Evolutionary conservation across 2,329 filamentous ascomycete species (phyloP), one percentile per base, ranked within the genome.

Genomic region (Chaetomiaceae sp.): DNA sequence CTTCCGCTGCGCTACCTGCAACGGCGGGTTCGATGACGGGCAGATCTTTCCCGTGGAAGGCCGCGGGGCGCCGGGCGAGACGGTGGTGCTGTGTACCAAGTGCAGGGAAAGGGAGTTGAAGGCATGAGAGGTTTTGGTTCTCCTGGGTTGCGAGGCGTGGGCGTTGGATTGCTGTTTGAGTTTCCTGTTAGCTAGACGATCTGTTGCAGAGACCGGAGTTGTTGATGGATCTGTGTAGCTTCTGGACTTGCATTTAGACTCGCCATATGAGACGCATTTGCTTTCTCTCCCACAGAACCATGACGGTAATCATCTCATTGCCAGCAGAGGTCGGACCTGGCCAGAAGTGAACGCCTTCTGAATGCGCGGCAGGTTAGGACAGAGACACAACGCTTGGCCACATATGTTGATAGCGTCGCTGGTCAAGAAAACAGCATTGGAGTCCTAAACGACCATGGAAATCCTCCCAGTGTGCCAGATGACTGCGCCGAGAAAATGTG

Each of bases 1-100:
- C 70, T 99, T 99, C 73, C 84, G 85, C 52, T 99, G 94, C 68
- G 79, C 76, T 15, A 74, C 75, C 15, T 87, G 83, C 63, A 69
- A 74, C 11, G 79, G 78, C 33, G 77, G 79, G 0, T 86, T 87
- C 61, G 77, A 81, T 33, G 83, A 86, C 61, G 82, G 83, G 0
- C 81, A 84, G 66, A 80, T 86, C 60, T 86, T 85, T 65, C 81
- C 82, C 37, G 78, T 79, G 57, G 72, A 80, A 48, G 75, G 76
- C 20, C 60, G 65, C 1, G 73, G 61, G 1, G 59, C 51, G 23
- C 57, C 71, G n/a, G 75, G 75, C 3, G 66, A 72, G 47, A 75
- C 72, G 56, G 70, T 80, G 43, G 77, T 85, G 19, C 68, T 84
- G 56, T 87, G 83, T 66, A 84, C 81, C n/a, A 66, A 64, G 11